Evolutionary conservation across 2,329 filamentous ascomycete species (phyloP).

Genomic region (Penicillium sclerotigenum): DNA sequence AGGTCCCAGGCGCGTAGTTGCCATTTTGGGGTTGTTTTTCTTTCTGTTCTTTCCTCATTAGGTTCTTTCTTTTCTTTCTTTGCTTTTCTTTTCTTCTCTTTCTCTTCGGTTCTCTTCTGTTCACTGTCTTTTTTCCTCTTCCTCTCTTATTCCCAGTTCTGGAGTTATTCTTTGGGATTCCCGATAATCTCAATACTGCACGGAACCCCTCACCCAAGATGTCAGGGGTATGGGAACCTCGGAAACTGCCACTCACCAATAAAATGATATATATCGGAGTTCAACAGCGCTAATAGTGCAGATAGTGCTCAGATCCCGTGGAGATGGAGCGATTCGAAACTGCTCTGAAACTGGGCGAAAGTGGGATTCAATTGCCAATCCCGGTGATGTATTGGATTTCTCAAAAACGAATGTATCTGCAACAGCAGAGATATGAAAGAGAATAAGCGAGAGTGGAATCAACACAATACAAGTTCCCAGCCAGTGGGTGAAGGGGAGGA

Average conservation of each 20-base stretch:
- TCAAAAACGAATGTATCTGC: constrained; percentile 4
- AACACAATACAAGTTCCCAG: constrained; percentile 28
- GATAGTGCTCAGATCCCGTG: not conserved
- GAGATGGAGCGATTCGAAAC: constrained; percentile 6
- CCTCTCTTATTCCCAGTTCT: not conserved
- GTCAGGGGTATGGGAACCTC: constrained; percentile 2
- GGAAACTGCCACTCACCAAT: not conserved
- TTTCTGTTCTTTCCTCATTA: constrained; percentile 5
- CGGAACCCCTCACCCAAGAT: not conserved
- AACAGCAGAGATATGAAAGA: constrained; percentile 4
- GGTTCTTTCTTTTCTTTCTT: constrained; percentile 2
- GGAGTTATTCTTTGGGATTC: not conserved
- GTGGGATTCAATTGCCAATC: not conserved
- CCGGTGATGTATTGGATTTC: not conserved
- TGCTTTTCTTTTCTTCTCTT: not conserved
- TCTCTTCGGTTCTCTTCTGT: not conserved
- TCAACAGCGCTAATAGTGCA: not conserved
- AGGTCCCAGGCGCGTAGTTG: constrained; percentile 16
- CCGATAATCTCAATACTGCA: not conserved
- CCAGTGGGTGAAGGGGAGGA: constrained; percentile 25
- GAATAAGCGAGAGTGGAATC: constrained; percentile 18
- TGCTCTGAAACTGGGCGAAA: not conserved
- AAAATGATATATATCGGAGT: not conserved
- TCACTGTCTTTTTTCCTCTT: not conserved
- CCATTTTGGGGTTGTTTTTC: constrained; percentile 27